A percentile compares a stretch with the other conserved stretches of the same genome.
Conservation (phyloP, 192 early-diverging fungal genomes). For the Linnemannia hyalina region DNA sequence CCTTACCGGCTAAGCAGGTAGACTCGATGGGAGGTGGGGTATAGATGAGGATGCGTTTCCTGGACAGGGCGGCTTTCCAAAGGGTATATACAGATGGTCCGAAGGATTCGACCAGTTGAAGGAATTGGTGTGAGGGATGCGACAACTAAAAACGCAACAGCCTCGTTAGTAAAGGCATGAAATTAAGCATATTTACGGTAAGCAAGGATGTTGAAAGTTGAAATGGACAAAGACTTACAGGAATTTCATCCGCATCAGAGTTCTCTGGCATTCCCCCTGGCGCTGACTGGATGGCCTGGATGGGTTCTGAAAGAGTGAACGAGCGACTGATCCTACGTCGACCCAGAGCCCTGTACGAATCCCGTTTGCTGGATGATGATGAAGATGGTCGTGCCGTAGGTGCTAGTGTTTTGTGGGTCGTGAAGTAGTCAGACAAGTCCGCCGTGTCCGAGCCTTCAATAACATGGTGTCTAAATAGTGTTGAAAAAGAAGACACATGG, state of each 20-base stretch:
- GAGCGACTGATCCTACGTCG: conserved; percentile 45
- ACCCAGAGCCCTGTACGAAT: conserved; percentile 25
- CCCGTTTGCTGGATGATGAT: conserved; percentile 32
- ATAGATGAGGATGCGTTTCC: conserved; percentile 65
- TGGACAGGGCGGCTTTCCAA: conserved; percentile 66
- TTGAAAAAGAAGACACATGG: not conserved
- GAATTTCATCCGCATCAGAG: conserved; percentile 26
- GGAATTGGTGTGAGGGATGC: conserved; percentile 61
- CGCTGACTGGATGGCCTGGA: not conserved
- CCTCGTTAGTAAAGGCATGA: not conserved
- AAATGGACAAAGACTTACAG: not conserved
- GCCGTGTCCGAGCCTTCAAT: conserved; percentile 14
- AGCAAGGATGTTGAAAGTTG: not conserved
- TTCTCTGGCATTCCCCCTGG: not conserved
- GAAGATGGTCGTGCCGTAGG: conserved; percentile 14
- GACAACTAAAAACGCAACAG: conserved; percentile 6
- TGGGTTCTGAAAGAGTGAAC: conserved; percentile 44
- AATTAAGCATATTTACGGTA: not conserved
- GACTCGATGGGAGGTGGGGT: conserved; percentile 61
- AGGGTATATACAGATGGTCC: conserved; percentile 66
- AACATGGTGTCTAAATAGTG: conserved; percentile 3
- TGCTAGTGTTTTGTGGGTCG: conserved; percentile 14
- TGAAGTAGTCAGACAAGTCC: conserved; percentile 28
- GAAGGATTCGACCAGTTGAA: conserved; percentile 57
- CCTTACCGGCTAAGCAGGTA: conserved; percentile 62